phyloP scores from a whole-genome alignment of 768 basidiomycete species.

The Suillus subalutaceus region DNA sequence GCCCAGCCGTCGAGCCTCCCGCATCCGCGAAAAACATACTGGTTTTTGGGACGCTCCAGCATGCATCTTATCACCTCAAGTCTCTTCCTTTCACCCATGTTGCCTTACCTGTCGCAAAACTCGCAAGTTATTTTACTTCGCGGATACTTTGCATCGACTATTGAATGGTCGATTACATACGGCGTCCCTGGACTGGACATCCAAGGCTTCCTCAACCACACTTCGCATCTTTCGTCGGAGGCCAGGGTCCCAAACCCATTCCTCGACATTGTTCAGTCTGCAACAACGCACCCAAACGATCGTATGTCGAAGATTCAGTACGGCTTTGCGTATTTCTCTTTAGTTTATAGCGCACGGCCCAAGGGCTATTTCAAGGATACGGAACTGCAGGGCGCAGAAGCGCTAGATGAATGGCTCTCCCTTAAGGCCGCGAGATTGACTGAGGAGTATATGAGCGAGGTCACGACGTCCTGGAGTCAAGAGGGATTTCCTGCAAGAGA shows the following conservation, averaged over 20 bases:
- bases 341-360: constrained; percentile 30
- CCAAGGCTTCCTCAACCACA: constrained; percentile 30
- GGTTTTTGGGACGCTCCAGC: constrained; percentile 10
- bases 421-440: constrained; percentile 34
- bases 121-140: constrained; percentile 32
- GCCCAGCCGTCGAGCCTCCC: no score
- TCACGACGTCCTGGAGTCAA: constrained; percentile 26
- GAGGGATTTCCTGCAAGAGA: constrained; percentile 27
- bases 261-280: constrained; percentile 41
- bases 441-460: constrained; percentile 31
- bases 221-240: constrained; percentile 11
- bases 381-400: constrained; percentile 32
- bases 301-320: constrained; percentile 38
- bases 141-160: constrained; percentile 24
- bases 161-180: constrained; percentile 32
- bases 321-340: constrained; percentile 34
- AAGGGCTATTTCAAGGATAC: constrained; percentile 31
- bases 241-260: constrained; percentile 38
- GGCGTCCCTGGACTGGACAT: constrained; percentile 35
- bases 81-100: constrained; percentile 29
- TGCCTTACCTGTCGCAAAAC: constrained; percentile 18
- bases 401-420: constrained; percentile 40
- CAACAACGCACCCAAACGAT: constrained; percentile 38
- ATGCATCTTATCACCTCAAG: constrained; percentile 34
- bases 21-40: background rate